These are phyloP conservation scores for Plectosphaerella cucumerina DNA, from an alignment of 2,329 filamentous ascomycete genomes.

Conservation along the genomic window DNA sequence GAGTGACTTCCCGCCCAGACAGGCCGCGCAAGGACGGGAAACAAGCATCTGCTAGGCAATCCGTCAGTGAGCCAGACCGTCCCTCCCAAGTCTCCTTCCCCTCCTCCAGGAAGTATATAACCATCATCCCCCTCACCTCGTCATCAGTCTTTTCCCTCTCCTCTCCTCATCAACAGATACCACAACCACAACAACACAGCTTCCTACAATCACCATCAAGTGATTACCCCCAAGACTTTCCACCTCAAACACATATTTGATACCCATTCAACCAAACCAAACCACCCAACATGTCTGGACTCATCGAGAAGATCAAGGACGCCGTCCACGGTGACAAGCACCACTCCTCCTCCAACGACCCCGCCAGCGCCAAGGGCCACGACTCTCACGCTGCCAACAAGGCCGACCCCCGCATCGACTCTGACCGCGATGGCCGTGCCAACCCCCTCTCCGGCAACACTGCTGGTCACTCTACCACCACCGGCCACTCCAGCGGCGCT, in stretches of 20 bases:
- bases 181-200: conserved; percentile 7
- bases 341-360: conserved; percentile 17
- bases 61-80: background rate
- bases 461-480: conserved; percentile 20
- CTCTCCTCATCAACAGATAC: conserved; percentile 12
- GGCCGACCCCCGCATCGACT: conserved; percentile 39
- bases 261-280: conserved; percentile 11
- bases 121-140: conserved; percentile 3
- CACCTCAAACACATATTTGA: conserved; percentile 4
- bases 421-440: background rate
- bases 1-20: background rate
- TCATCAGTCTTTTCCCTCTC: background rate
- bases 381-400: conserved; percentile 36
- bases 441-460: conserved; percentile 18
- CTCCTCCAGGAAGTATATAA: conserved; percentile 9
- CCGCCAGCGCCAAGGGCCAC: conserved; percentile 20
- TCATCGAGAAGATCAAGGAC: conserved; percentile 59
- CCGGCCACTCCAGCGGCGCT: conserved; percentile 30
- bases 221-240: conserved; percentile 3
- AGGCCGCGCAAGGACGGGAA: background rate
- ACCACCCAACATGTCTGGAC: conserved; percentile 46
- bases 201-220: conserved; percentile 9
- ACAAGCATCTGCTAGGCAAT: background rate
- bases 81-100: background rate
- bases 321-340: conserved; percentile 41